phyloP scores from a whole-genome alignment of 148 eudicot species.

The Arctostaphylos glauca region DNA sequence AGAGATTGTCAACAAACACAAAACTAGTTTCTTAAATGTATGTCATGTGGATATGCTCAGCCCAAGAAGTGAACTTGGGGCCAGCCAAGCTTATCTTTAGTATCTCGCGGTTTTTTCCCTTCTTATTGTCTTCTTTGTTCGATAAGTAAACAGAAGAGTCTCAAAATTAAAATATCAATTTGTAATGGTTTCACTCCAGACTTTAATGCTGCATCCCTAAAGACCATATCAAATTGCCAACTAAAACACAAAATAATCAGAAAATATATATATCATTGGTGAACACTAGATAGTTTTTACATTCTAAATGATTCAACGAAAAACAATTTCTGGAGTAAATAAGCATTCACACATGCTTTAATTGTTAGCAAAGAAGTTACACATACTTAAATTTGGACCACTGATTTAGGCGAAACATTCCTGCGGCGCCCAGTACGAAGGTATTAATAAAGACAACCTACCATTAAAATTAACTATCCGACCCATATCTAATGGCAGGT shows the following conservation, averaged over 20 bases:
- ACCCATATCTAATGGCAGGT: background rate
- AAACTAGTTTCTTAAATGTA: background rate
- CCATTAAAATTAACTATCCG: background rate
- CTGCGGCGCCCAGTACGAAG: background rate
- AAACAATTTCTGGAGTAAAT: background rate
- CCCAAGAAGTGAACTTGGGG: background rate
- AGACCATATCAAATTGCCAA: background rate
- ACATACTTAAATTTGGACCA: background rate
- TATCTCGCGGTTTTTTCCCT: background rate
- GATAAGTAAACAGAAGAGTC: background rate
- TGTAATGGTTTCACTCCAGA: background rate
- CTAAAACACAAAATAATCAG: background rate
- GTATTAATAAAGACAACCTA: background rate
- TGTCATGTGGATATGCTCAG: constrained; percentile 1
- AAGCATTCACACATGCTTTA: background rate
- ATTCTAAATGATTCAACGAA: background rate
- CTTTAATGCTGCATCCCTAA: constrained; percentile 6
- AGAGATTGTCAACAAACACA: background rate
- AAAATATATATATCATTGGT: background rate
- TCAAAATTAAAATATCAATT: background rate
- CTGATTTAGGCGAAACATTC: background rate
- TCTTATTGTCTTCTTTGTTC: background rate
- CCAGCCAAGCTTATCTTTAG: background rate
- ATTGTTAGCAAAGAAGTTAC: background rate
- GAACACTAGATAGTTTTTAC: background rate